Conservation (phyloP, 257 asterid species). For the Gentiana macrophylla region DNA sequence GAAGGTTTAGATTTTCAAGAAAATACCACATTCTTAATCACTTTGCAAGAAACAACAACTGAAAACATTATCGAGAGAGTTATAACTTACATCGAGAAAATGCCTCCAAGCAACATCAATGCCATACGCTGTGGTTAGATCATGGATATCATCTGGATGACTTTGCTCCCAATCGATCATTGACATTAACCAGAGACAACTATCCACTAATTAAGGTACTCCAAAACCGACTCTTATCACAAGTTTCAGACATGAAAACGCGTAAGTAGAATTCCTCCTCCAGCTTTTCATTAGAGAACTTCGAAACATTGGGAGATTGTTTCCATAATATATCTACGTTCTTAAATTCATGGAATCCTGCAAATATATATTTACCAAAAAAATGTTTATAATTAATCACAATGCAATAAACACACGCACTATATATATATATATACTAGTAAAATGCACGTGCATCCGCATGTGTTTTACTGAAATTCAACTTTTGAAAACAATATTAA, state of each 20-base stretch:
- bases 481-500: too few relatives aligned
- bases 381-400: too few relatives aligned
- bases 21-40: neutral
- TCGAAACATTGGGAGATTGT: constrained; percentile 34
- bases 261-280: constrained; percentile 50
- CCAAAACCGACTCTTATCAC: constrained; percentile 67
- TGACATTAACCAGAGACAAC: constrained; percentile 43
- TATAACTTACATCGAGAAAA: constrained; percentile 58
- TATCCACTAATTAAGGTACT: constrained; percentile 31
- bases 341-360: constrained; percentile 66
- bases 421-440: too few relatives aligned
- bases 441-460: too few relatives aligned
- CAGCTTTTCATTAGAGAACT: constrained; percentile 21
- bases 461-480: too few relatives aligned
- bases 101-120: constrained; percentile 52
- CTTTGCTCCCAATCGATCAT: constrained; percentile 94
- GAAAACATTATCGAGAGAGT: neutral
- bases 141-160: constrained; percentile 76
- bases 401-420: too few relatives aligned
- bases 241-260: constrained; percentile 53
- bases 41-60: neutral
- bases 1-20: neutral
- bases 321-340: constrained; percentile 87
- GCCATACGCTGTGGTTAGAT: constrained; percentile 53
- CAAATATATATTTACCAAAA: constrained; percentile 7